These are phyloP conservation scores for Ormosia semicastrata DNA, from an alignment of 306 rosid species.

Conservation along the genomic window DNA sequence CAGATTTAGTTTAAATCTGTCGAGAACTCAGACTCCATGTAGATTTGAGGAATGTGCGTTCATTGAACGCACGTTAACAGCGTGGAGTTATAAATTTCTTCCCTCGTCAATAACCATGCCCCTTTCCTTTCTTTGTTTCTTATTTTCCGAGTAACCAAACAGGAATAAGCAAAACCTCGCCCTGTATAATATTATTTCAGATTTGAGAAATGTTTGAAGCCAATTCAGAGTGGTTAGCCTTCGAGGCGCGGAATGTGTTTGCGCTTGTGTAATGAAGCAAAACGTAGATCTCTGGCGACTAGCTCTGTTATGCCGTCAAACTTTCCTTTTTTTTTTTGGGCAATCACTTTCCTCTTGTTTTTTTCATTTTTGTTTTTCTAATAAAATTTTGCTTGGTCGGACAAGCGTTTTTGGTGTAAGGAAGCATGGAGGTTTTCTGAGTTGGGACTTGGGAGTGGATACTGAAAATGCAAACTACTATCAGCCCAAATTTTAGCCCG, in stretches of 20 bases:
- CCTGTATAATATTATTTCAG: not conserved
- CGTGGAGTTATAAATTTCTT: not conserved
- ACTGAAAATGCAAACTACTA: too few species aligned
- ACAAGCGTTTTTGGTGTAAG: too few species aligned
- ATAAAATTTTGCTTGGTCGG: too few species aligned
- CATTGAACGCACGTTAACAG: slow-evolving; percentile 26
- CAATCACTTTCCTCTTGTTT: not conserved
- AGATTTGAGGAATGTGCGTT: slow-evolving; percentile 36
- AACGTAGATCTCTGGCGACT: slow-evolving; percentile 13
- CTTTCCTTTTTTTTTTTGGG: not conserved
- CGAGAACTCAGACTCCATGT: not conserved
- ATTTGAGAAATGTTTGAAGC: too few species aligned
- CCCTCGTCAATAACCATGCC: not conserved
- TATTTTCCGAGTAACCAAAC: slow-evolving; percentile 26
- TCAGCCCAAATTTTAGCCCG: too few species aligned
- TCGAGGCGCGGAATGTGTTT: not conserved
- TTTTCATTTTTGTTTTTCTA: not conserved
- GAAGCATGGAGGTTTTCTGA: too few species aligned
- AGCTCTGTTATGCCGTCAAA: not conserved
- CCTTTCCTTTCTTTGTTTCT: not conserved
- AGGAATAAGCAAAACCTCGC: not conserved
- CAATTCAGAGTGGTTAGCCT: not conserved
- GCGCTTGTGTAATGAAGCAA: not conserved
- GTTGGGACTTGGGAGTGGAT: too few species aligned
- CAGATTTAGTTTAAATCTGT: slow-evolving; percentile 26